Conservation (phyloP, 495 filamentous ascomycete species). For the Saxophila tyrrhenica region DNA sequence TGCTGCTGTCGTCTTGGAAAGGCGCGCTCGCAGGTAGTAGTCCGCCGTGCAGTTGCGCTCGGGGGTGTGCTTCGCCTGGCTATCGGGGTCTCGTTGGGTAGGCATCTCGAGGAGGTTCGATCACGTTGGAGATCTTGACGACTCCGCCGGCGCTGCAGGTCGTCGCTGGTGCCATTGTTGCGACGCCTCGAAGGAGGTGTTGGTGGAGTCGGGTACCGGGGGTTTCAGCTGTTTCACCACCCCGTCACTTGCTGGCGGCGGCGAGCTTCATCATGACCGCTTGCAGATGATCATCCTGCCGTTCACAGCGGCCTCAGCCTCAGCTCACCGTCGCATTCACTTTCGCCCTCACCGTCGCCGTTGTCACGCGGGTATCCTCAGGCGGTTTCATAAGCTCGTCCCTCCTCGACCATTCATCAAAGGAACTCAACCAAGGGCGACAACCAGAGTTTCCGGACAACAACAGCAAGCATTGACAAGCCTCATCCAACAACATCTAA, state of each 20-base stretch:
- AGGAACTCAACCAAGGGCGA: not conserved
- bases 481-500: not conserved
- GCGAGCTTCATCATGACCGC: not conserved
- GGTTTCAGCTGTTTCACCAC: not conserved
- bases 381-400: not conserved
- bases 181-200: no score
- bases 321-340: not conserved
- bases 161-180: no score
- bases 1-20: not conserved
- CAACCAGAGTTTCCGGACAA: not conserved
- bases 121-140: not conserved
- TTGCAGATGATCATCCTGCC: no score
- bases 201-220: no score
- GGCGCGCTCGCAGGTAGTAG: not conserved
- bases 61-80: not conserved
- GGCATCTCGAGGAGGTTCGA: not conserved
- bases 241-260: not conserved
- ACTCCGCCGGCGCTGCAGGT: no score
- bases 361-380: no score
- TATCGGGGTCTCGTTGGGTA: not conserved
- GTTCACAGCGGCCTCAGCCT: not conserved
- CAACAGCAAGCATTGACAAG: not conserved
- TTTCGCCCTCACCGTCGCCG: not conserved
- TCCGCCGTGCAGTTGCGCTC: not conserved
- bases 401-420: not conserved